A percentile compares a stretch with the other conserved stretches of the same genome.
These are phyloP conservation scores for Bipolaris oryzae DNA, from an alignment of 2,329 filamentous ascomycete species.

Conservation along the genomic window DNA sequence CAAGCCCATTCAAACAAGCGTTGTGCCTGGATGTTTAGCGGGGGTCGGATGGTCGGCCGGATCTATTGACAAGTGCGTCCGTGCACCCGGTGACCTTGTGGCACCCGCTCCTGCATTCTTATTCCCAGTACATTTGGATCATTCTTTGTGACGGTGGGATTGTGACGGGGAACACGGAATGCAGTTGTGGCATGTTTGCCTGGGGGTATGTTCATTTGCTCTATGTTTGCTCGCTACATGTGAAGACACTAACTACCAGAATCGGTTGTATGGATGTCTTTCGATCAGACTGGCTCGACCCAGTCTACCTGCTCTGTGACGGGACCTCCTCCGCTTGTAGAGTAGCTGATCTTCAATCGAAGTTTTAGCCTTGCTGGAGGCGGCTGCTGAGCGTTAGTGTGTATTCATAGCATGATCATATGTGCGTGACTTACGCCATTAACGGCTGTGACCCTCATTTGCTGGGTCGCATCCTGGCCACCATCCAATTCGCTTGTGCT, in stretches of 20 bases:
- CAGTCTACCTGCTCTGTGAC: constrained; percentile 95
- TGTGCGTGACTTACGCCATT: constrained; percentile 75
- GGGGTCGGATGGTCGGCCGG: constrained; percentile 11
- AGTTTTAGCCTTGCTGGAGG: constrained; percentile 73
- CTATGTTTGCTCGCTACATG: constrained; percentile 9
- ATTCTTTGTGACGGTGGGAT: not conserved
- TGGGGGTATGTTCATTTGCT: constrained; percentile 20
- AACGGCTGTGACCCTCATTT: constrained; percentile 84
- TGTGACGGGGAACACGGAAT: not conserved
- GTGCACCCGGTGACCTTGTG: constrained; percentile 8
- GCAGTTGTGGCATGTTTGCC: constrained; percentile 7
- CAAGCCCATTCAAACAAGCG: constrained; percentile 1
- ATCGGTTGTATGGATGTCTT: not conserved
- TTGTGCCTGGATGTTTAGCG: constrained; percentile 10
- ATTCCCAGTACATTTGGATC: constrained; percentile 9
- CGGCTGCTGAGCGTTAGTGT: constrained; percentile 60
- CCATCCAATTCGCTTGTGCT: constrained; percentile 77
- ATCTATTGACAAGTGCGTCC: constrained; percentile 1
- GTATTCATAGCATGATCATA: not conserved
- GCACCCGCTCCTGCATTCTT: constrained; percentile 21
- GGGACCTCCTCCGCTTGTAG: constrained; percentile 70
- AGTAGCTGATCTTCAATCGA: constrained; percentile 82
- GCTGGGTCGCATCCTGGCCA: constrained; percentile 84
- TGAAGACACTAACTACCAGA: constrained; percentile 9
- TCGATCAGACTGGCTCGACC: constrained; percentile 72